Conservation (phyloP, 345 rosid species). For the Linum lewisii region DNA sequence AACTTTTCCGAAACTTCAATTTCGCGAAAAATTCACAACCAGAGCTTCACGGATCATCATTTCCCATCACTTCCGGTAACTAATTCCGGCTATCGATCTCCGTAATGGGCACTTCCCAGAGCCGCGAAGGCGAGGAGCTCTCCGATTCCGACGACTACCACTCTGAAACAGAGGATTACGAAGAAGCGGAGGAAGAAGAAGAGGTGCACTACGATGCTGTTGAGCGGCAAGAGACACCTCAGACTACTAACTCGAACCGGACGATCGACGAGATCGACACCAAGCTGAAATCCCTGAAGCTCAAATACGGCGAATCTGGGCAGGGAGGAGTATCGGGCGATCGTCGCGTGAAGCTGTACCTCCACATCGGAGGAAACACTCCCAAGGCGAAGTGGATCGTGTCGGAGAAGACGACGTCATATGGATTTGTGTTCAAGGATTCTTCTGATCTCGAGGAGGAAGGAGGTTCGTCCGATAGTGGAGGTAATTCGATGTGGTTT, state of each 20-base stretch:
- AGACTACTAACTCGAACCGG: background rate
- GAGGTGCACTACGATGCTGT: background rate
- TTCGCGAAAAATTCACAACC: too few relatives aligned
- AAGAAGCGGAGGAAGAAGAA: background rate
- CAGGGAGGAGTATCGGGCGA: background rate
- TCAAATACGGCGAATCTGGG: constrained; percentile 25
- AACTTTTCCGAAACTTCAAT: too few relatives aligned
- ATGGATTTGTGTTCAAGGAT: constrained; percentile 34
- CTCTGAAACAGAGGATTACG: background rate
- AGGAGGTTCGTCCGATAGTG: constrained; percentile 20
- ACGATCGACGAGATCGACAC: constrained; percentile 29
- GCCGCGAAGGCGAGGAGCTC: background rate
- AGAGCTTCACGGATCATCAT: too few relatives aligned
- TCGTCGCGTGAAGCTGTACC: constrained; percentile 68
- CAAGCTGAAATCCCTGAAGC: constrained; percentile 43
- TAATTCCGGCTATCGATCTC: background rate
- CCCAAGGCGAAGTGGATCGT: constrained; percentile 77
- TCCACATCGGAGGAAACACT: constrained; percentile 72
- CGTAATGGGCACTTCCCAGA: background rate
- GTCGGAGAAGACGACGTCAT: constrained; percentile 50
- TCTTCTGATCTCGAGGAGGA: constrained; percentile 32
- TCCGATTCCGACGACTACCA: background rate
- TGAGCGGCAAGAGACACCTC: background rate
- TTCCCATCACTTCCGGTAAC: background rate
- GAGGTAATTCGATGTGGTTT: constrained; percentile 41